Evolutionary conservation across 192 early-diverging fungal species (phyloP), one percentile per base, ranked within the genome.

Genomic region (Gorgonomyces haynaldii): DNA sequence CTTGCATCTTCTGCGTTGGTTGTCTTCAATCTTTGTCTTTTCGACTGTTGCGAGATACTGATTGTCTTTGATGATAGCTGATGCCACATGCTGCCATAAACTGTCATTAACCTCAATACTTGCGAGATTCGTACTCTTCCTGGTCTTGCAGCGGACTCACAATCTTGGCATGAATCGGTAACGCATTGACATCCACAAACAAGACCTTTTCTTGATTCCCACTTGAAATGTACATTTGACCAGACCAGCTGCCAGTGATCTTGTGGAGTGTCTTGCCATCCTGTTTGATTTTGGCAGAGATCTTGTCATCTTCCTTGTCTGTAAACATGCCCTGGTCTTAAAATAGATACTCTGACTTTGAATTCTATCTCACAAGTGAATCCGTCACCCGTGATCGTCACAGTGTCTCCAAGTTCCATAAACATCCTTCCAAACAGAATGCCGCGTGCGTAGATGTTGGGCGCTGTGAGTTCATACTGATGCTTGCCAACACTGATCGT

Each of bases 351-450:
- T 76, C 91, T 93, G 28, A 81, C 81, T 60, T 86, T 84, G 56
- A 93, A 96, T 37, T 93, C 89, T 27, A 96, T 66, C 47, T 85
- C 80, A 42, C 84, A 88, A 29, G 78, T 55, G 50, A 91, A 70
- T 50, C 87, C 70, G 26, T 66, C 48, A 59, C 90, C 91, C 21
- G 61, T 67, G 8, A 93, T 73, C 0, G 67, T 66, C 2, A 81
- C 81, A n/a, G 61, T 65, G 62, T 96, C 92, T 31, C 88, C 92
- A 29, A 93, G 67, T 60, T 96, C 92, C 39, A 96, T 61, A 29
- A 84, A 77, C 92, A 96, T 93, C 22, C 78, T 93, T 22, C 92
- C 92, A 65, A 95, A 86, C 51, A 95, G 42, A 31, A 96, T 85
- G 2, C 89, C 87, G 6, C 92, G 74, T 3, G 89, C 92, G 58